Conservation (phyloP, 306 rosid species). For the Mimosa bimucronata region DNA sequence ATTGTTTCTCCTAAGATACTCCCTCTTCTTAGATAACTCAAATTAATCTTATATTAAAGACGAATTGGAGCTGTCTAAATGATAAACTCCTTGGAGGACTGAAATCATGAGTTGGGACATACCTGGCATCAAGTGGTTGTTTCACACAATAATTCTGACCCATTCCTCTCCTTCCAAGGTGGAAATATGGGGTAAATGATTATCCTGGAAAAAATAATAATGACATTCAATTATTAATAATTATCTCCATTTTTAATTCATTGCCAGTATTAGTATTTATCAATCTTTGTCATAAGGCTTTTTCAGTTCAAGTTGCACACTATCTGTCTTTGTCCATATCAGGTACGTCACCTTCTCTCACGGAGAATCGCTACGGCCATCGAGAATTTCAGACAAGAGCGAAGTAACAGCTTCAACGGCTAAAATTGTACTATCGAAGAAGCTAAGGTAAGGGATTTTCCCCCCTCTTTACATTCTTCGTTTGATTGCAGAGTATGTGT, state of each 20-base stretch:
- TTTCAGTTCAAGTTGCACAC: not conserved
- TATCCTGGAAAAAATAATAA: not conserved
- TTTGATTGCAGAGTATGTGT: not conserved
- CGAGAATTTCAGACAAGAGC: not conserved
- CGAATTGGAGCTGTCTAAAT: too few species aligned
- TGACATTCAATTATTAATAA: not conserved
- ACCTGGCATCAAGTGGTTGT: not conserved
- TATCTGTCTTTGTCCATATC: slow-evolving; percentile 16
- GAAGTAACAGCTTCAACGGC: not conserved
- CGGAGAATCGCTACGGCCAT: slow-evolving; percentile 6
- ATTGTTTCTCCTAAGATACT: too few species aligned
- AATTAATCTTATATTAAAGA: too few species aligned
- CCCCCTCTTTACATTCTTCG: not conserved
- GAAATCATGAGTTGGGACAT: not conserved
- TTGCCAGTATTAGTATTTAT: not conserved
- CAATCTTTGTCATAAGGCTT: not conserved
- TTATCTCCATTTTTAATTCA: not conserved
- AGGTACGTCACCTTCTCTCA: slow-evolving; percentile 25
- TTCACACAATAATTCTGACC: not conserved
- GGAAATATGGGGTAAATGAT: not conserved
- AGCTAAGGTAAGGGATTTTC: slow-evolving; percentile 17
- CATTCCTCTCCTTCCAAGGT: not conserved
- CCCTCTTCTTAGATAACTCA: too few species aligned
- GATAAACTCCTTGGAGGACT: not conserved
- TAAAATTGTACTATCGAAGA: not conserved